Percentiles rank a stretch among this genome's conserved stretches.
These are phyloP conservation scores for Porphyrellus cyaneotinctus DNA, from an alignment of 768 basidiomycete genomes.

Conservation along the genomic window DNA sequence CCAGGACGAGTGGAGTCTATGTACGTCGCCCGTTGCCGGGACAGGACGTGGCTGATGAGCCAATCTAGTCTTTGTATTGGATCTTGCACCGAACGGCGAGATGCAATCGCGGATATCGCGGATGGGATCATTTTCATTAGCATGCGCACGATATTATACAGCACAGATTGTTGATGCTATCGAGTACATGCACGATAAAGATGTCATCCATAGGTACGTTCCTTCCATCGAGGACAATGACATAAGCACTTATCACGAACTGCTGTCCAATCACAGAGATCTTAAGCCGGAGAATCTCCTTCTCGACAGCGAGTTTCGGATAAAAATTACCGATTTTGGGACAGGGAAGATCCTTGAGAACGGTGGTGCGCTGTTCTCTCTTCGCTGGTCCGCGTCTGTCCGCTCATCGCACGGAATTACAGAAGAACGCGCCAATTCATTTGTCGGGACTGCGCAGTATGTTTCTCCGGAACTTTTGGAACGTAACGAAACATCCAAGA, in stretches of 20 bases:
- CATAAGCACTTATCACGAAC: conserved; percentile 8
- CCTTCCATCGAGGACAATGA: conserved; percentile 2
- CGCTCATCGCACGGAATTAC: conserved; percentile 14
- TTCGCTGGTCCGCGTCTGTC: neutral
- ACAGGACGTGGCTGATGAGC: conserved; percentile 1
- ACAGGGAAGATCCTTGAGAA: conserved; percentile 75
- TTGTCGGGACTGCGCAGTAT: conserved; percentile 89
- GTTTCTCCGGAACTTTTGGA: conserved; percentile 84
- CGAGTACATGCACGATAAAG: conserved; percentile 85
- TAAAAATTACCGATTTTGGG: conserved; percentile 97
- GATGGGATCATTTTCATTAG: conserved; percentile 81
- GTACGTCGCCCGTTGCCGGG: conserved; percentile 42
- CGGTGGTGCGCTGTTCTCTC: conserved; percentile 39
- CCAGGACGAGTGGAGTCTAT: conserved; percentile 79
- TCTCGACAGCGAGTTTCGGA: conserved; percentile 78
- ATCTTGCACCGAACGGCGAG: conserved; percentile 74
- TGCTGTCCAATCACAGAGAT: conserved; percentile 41
- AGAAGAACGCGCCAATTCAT: conserved; percentile 62
- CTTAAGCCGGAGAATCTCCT: conserved; percentile 87
- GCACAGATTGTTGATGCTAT: conserved; percentile 89
- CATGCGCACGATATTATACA: conserved; percentile 77
- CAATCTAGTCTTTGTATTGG: conserved; percentile 68
- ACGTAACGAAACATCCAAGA: conserved; percentile 66
- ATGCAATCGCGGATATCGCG: conserved; percentile 67
- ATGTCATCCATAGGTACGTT: conserved; percentile 78